Base-by-base conservation (phyloP, 306 rosid species). In the Vigna mungo region DNA sequence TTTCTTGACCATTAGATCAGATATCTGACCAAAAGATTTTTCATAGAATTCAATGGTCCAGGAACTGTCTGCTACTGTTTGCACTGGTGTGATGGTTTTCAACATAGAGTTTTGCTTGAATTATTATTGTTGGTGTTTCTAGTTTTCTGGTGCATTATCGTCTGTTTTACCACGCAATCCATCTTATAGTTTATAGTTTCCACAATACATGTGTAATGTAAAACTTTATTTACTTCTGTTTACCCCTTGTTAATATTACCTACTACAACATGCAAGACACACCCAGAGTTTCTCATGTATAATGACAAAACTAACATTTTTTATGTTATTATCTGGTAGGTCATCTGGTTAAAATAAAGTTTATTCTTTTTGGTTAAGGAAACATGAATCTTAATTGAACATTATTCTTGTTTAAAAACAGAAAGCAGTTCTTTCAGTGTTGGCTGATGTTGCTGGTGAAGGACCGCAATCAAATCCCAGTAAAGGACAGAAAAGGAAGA, bases 341-440 rank as follows among this genome's bases (percentile, higher is more conserved):
- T 56, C 51, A 68, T 71, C 66, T 65, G 68, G 77, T 79, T 66
- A 41, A 81, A 27, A 56, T 21, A 18, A 61, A 8, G 53, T 37
- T 58, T 49, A 17, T 65, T 48, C 71, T 55, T 77, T 80, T 61
- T 48, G 18, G 60, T 32, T 64, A 55, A 68, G 66, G 43, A 54
- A 58, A 58, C 55, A 58, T 74, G 41, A 60, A 55, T 68, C 71
- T 41, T 63, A 85, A 78, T 78, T 87, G 63, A 74, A 37, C 77
- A 53, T 70, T 78, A 58, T 70, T 80, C 76, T 87, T 83, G 44
- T 72, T 85, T 72, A 74, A 68, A 80, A 68, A 83, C 98, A 96
- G 99, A 96, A 96, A 96, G 99, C 98, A 30, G 98, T 96, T 86
- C 89, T 96, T 83, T 88, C 96, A 72, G 89, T 96, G 69, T 87